Evolutionary conservation across 495 filamentous ascomycete species (phyloP).

Genomic region (Pseudevernia furfuracea): DNA sequence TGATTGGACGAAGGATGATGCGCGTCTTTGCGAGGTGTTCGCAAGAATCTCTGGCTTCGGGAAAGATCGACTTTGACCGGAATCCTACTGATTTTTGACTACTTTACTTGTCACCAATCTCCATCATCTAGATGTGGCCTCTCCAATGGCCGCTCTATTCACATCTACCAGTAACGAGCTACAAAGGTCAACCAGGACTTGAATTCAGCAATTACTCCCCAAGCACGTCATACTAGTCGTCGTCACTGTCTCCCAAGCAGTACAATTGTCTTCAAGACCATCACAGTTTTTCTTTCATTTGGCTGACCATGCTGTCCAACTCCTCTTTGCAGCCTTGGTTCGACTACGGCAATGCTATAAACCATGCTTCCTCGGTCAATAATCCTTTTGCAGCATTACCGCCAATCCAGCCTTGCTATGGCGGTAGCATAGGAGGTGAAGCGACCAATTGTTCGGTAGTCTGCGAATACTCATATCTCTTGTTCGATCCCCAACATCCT

Average conservation of each 20-base stretch:
- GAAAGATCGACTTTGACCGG: background rate
- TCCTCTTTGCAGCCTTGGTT: background rate
- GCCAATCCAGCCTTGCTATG: background rate
- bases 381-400: background rate
- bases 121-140: background rate
- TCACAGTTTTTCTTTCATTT: background rate
- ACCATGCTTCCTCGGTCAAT: background rate
- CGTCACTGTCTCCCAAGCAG: background rate
- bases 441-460: background rate
- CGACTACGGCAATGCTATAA: background rate
- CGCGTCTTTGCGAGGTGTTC: background rate
- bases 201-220: background rate
- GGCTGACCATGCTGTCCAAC: background rate
- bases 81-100: background rate
- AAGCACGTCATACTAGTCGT: background rate
- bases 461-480: background rate
- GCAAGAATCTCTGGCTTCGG: background rate
- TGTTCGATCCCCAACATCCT: background rate
- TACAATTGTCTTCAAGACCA: background rate
- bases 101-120: background rate
- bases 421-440: background rate
- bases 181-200: background rate
- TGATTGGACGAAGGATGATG: no score
- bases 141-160: background rate
- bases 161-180: background rate